Base-by-base conservation (phyloP, 208 protist species). In the Entamoeba invadens region DNA sequence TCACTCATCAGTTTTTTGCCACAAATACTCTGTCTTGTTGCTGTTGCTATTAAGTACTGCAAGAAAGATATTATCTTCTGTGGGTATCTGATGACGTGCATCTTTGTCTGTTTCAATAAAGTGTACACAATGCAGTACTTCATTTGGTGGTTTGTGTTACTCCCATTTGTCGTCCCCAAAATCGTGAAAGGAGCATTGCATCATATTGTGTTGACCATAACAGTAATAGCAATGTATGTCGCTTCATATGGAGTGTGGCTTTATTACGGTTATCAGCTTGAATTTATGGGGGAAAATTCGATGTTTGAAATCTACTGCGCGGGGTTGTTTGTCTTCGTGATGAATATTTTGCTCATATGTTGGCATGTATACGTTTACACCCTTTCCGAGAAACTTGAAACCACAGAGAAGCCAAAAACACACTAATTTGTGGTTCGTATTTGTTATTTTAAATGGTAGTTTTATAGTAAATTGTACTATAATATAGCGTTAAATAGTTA, bases 61-160 rank as follows among this genome's bases (percentile, higher is more conserved):
- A 96, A 96, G 35, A 96, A 95, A 45, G 97, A 97, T 38, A 97
- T 95, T 94, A 35, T 93, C n/a, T 45, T 45, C 3, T 94, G 21
- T 45, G 35, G 94, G 44, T 97, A 97, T 93, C 92, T 97, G 14
- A 94, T 96, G 93, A 98, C 97, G 6, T 95, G 98, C 31, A 45
- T 97, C 31, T 98, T 98, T 94, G 96, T 98, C n/a, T 96, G 97
- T 44, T 98, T 98, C 93, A 98, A 98, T 95, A 98, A 98, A 94
- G 97, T 98, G 12, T 97, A 96, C 94, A 98, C 97, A 14, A 97
- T 98, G 92, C 97, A 98, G 95, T 98, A 98, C 95, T 98, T 98
- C 96, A 97, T 97, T 91, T 98, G 97, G 97, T 98, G 57, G 57
- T 77, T 77, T 77, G 57, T 77, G 25, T 31, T 77, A n/a, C 21